These are phyloP conservation scores for Serendipita sp. DNA, from an alignment of 768 basidiomycete genomes.

Conservation along the genomic window DNA sequence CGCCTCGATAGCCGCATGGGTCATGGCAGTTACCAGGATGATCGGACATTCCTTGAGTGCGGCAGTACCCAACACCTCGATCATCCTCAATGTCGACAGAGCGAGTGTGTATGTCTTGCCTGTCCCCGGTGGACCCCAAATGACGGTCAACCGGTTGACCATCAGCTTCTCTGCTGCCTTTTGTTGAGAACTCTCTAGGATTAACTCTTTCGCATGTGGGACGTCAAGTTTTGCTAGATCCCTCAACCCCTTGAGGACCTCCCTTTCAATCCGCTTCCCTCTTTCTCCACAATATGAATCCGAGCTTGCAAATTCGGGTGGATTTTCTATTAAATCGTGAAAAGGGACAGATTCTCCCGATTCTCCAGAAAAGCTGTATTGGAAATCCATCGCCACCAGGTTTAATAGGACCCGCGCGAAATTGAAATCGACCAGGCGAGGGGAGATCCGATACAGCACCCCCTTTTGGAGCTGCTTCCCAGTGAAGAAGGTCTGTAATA, in stretches of 20 bases:
- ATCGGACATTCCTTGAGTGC: constrained; percentile 21
- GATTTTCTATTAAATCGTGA: constrained; percentile 29
- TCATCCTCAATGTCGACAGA: constrained; percentile 29
- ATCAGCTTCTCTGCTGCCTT: constrained; percentile 29
- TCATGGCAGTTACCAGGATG: constrained; percentile 35
- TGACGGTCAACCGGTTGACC: constrained; percentile 28
- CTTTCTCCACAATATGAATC: constrained; percentile 13
- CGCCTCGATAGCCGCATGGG: constrained; percentile 38
- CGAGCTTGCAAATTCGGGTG: constrained; percentile 23
- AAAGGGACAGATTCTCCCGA: constrained; percentile 19
- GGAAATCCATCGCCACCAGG: constrained; percentile 31
- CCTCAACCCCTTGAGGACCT: constrained; percentile 28
- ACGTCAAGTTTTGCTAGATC: constrained; percentile 22
- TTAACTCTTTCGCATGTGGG: constrained; percentile 23
- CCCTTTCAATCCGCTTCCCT: constrained; percentile 15
- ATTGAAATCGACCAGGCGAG: constrained; percentile 38
- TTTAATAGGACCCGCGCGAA: constrained; percentile 30
- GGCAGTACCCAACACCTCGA: constrained; percentile 26
- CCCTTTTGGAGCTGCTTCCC: constrained; percentile 20
- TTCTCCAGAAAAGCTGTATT: constrained; percentile 14
- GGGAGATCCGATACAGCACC: constrained; percentile 28
- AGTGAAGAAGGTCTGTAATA: constrained; percentile 21
- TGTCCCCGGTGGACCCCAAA: constrained; percentile 39
- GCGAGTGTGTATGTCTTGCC: constrained; percentile 40
- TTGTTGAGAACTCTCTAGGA: constrained; percentile 33